phyloP scores from a whole-genome alignment of 2,329 filamentous ascomycete species.

The Fusarium dlaminii region DNA sequence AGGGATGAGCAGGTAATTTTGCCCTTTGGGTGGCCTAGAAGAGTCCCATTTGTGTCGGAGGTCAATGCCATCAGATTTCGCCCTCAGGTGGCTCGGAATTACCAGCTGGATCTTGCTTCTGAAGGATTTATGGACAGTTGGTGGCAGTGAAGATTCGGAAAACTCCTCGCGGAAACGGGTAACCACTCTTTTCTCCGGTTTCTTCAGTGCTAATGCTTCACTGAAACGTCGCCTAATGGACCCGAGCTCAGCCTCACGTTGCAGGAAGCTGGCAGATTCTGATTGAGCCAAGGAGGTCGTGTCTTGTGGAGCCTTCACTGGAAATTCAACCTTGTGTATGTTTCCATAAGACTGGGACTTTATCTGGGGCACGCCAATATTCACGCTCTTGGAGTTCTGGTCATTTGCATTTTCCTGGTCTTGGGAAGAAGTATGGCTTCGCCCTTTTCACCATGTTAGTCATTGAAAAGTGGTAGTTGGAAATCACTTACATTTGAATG shows the following conservation, averaged over 20 bases:
- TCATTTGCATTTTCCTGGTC: conserved; percentile 39
- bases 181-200: conserved; percentile 41
- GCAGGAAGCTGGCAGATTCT: conserved; percentile 51
- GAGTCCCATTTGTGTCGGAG: background rate
- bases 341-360: background rate
- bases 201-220: conserved; percentile 45
- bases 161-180: conserved; percentile 57
- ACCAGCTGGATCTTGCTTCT: conserved; percentile 50
- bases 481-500: conserved; percentile 46
- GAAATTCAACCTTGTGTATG: background rate
- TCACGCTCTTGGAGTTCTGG: background rate
- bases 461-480: background rate
- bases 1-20: background rate
- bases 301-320: background rate
- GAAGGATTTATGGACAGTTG: conserved; percentile 42
- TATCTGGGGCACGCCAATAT: background rate
- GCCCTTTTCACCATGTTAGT: conserved; percentile 19
- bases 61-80: conserved; percentile 8
- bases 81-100: conserved; percentile 45
- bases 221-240: conserved; percentile 55
- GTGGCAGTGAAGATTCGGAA: conserved; percentile 3
- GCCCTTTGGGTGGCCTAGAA: background rate
- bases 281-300: conserved; percentile 40
- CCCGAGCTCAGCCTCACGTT: conserved; percentile 51
- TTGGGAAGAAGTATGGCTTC: conserved; percentile 16